These are phyloP conservation scores for Ganoderma leucocontextum DNA, from an alignment of 1,284 basidiomycete species.

Conservation along the genomic window DNA sequence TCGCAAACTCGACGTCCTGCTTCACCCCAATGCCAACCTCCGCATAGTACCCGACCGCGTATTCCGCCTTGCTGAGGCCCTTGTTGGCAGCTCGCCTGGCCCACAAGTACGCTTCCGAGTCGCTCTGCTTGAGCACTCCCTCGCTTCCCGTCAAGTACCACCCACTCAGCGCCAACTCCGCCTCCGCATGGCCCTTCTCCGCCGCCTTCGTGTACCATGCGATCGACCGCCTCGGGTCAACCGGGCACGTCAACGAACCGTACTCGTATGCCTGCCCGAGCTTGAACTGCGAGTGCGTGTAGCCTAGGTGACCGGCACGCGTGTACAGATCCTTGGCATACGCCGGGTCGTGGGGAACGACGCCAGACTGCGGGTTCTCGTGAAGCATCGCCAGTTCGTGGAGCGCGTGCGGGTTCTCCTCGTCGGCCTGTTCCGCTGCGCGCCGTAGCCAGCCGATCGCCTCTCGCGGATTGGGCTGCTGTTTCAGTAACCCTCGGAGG, in stretches of 20 bases:
- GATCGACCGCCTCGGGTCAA: slow-evolving; percentile 93
- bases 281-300: slow-evolving; percentile 94
- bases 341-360: slow-evolving; percentile 78
- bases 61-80: slow-evolving; percentile 93
- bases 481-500: slow-evolving; percentile 85
- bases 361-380: slow-evolving; percentile 74
- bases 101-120: slow-evolving; percentile 98
- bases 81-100: slow-evolving; percentile 93
- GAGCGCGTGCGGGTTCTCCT: slow-evolving; percentile 97
- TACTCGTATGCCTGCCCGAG: slow-evolving; percentile 97
- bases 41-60: slow-evolving; percentile 96
- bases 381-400: slow-evolving; percentile 96
- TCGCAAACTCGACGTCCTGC: slow-evolving; percentile 95
- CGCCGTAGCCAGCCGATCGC: slow-evolving; percentile 95
- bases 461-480: slow-evolving; percentile 88
- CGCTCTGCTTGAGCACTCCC: slow-evolving; percentile 96
- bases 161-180: slow-evolving; percentile 94
- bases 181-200: slow-evolving; percentile 93
- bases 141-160: slow-evolving; percentile 98
- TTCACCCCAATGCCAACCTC: slow-evolving; percentile 99
- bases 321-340: slow-evolving; percentile 91
- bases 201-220: slow-evolving; percentile 99
- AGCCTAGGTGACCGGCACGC: slow-evolving; percentile 93
- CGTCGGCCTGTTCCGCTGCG: slow-evolving; percentile 97
- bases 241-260: slow-evolving; percentile 87